Conservation (phyloP, 2,329 filamentous ascomycete species). For the Onygena corvina region DNA sequence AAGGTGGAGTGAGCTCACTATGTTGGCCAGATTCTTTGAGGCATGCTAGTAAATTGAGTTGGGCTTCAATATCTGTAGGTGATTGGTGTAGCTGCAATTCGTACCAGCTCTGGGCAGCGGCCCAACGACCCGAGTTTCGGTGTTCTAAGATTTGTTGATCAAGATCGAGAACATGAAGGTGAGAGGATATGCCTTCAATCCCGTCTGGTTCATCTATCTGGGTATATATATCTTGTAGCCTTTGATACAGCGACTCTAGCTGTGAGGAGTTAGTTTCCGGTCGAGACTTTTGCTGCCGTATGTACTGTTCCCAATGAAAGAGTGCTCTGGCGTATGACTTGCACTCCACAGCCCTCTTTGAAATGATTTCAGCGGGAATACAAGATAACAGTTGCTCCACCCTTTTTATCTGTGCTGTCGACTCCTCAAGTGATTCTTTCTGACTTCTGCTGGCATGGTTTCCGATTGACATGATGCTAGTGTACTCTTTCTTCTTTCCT, state of each 20-base stretch:
- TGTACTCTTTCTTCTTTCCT: slow-evolving; percentile 50
- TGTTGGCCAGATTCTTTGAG: slow-evolving; percentile 93
- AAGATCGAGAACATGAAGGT: slow-evolving; percentile 74
- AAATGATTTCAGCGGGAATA: slow-evolving; percentile 61
- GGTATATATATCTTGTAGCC: slow-evolving; percentile 84
- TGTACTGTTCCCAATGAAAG: slow-evolving; percentile 90
- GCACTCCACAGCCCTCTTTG: slow-evolving; percentile 79
- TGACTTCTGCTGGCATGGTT: slow-evolving; percentile 22
- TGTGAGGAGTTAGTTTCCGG: slow-evolving; percentile 41
- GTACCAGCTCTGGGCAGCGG: slow-evolving; percentile 94
- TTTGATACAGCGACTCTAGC: slow-evolving; percentile 55
- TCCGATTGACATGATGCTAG: slow-evolving; percentile 21
- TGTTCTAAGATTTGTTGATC: slow-evolving; percentile 90
- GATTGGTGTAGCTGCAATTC: slow-evolving; percentile 74
- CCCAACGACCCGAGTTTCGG: slow-evolving; percentile 84
- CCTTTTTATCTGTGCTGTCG: slow-evolving; percentile 39
- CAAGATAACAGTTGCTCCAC: slow-evolving; percentile 62
- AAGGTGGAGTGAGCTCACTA: slow-evolving; percentile 40
- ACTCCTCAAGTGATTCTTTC: slow-evolving; percentile 21
- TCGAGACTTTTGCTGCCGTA: slow-evolving; percentile 44
- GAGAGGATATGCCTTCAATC: slow-evolving; percentile 83
- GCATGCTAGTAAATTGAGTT: slow-evolving; percentile 74
- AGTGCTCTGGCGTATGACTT: slow-evolving; percentile 83
- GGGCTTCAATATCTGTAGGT: slow-evolving; percentile 63
- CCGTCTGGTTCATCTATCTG: slow-evolving; percentile 97